These are phyloP conservation scores for Amanita fuliginea DNA, from an alignment of 768 basidiomycete species.

Conservation along the genomic window DNA sequence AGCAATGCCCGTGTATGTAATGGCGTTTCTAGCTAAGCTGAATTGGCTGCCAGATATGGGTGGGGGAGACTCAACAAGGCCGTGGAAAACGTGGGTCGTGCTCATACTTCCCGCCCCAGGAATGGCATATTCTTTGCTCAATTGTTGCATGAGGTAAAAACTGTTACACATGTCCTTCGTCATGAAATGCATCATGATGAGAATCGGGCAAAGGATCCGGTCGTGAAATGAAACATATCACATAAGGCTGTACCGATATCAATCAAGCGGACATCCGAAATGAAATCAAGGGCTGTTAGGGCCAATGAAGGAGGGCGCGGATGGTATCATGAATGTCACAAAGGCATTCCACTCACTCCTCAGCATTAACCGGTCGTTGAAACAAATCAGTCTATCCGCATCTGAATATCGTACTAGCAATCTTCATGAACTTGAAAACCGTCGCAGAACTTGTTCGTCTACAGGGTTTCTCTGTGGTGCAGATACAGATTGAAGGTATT, in stretches of 20 bases:
- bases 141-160: background rate
- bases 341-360: background rate
- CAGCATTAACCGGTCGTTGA: background rate
- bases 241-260: conserved; percentile 4
- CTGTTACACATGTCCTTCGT: background rate
- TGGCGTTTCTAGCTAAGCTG: background rate
- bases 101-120: background rate
- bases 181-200: background rate
- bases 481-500: conserved; percentile 45
- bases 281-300: conserved; percentile 5
- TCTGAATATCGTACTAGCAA: background rate
- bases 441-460: conserved; percentile 53
- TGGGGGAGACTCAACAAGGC: background rate
- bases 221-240: background rate
- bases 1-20: background rate
- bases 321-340: background rate
- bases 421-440: conserved; percentile 25
- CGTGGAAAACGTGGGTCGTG: background rate
- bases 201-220: conserved; percentile 1
- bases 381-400: background rate
- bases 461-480: conserved; percentile 48
- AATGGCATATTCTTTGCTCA: background rate
- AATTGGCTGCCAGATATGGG: background rate
- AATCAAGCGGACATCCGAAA: conserved; percentile 2
- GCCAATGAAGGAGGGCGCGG: background rate